A percentile compares a stretch with the other conserved stretches of the same genome.
phyloP scores from a whole-genome alignment of 495 filamentous ascomycete genomes.

The Xylaria sp. region DNA sequence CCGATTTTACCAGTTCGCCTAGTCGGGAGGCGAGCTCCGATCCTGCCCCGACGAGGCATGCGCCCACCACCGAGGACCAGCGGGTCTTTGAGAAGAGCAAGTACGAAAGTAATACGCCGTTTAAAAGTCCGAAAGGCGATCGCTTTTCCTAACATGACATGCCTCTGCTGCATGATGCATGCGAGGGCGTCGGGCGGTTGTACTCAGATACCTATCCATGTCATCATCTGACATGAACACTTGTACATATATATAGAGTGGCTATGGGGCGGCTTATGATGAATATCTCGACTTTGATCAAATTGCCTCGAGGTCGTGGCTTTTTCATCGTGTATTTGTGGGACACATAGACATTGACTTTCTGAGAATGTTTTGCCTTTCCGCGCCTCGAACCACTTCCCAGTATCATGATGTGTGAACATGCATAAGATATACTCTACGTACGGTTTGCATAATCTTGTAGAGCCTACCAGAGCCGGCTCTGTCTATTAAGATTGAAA shows the following conservation, averaged over 20 bases:
- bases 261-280: slow-evolving; percentile 4
- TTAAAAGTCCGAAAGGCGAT: slow-evolving; percentile 78
- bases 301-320: neutral
- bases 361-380: neutral
- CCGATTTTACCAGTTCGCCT: slow-evolving; percentile 73
- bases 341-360: neutral
- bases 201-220: neutral
- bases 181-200: slow-evolving; percentile 6
- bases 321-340: neutral
- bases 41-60: slow-evolving; percentile 86
- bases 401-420: neutral
- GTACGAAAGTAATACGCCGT: slow-evolving; percentile 79
- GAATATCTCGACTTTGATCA: slow-evolving; percentile 15
- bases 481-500: neutral
- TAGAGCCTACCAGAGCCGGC: neutral
- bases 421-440: neutral
- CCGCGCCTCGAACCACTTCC: neutral
- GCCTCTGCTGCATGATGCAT: neutral
- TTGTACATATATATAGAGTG: slow-evolving; percentile 19
- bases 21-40: slow-evolving; percentile 79
- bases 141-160: slow-evolving; percentile 64
- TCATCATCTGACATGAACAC: neutral
- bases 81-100: slow-evolving; percentile 82
- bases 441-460: neutral
- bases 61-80: slow-evolving; percentile 73